A percentile compares a stretch with the other conserved stretches of the same genome.
Evolutionary conservation across 2,329 filamentous ascomycete species (phyloP).

Genomic region (Venturia asperata): DNA sequence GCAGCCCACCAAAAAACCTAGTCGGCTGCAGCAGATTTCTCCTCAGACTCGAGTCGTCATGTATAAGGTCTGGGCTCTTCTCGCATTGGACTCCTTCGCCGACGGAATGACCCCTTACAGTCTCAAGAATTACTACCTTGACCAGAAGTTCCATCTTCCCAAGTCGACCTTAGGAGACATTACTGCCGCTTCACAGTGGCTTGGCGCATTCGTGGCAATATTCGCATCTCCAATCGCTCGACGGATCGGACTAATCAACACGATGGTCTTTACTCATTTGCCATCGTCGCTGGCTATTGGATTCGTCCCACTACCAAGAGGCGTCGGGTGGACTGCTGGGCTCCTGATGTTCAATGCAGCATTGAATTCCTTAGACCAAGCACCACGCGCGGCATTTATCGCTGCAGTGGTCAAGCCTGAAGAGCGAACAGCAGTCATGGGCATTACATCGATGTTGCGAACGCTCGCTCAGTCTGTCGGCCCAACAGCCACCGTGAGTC

Average conservation of each 20-base stretch:
- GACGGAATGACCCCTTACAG: constrained; percentile 57
- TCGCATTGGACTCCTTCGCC: constrained; percentile 59
- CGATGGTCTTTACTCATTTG: constrained; percentile 41
- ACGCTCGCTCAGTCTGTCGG: constrained; percentile 50
- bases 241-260: constrained; percentile 49
- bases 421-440: constrained; percentile 64
- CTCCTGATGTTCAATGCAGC: constrained; percentile 54
- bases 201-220: constrained; percentile 38
- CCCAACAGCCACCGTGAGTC: constrained; percentile 27
- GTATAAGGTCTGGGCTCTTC: constrained; percentile 57
- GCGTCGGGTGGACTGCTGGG: constrained; percentile 36
- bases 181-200: constrained; percentile 43
- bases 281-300: constrained; percentile 43
- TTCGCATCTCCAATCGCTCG: constrained; percentile 58
- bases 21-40: constrained; percentile 26
- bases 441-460: constrained; percentile 55
- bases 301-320: constrained; percentile 16
- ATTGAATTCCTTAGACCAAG: constrained; percentile 64
- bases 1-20: not conserved
- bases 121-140: constrained; percentile 51
- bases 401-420: constrained; percentile 58
- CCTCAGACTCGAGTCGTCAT: constrained; percentile 44
- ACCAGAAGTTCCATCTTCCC: constrained; percentile 47
- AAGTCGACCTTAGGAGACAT: constrained; percentile 49
- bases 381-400: constrained; percentile 58